Base-by-base conservation (phyloP, 257 asterid species). In the Nicotiana sylvestris region DNA sequence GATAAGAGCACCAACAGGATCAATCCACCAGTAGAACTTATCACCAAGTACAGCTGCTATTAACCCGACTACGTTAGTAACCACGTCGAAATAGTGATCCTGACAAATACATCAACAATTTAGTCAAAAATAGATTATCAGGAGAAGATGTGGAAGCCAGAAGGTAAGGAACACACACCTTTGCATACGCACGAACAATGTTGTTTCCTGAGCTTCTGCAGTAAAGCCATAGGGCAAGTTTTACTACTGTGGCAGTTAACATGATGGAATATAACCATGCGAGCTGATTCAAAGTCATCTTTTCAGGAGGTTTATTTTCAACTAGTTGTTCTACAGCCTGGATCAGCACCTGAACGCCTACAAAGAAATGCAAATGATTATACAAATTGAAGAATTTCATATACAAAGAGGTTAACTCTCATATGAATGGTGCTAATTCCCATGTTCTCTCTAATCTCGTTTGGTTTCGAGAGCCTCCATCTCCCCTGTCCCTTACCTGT, bases 1-100 rank as follows among this genome's bases (percentile, higher is more conserved):
- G 80, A 83, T 49, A 9, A 88, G 81, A 78, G 92, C 92, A 64
- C 92, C 91, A 29, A 70, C 37, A 8, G 91, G 89, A 85, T 89
- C 91, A 66, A 89, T 89, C 92, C 91, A 89, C 92, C 91, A 89
- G 78, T 72, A 89, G 80, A 78, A 88, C 27, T 82, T 84, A 80
- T 88, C 72, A n/a, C 89, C 92, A 68, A 88, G 86, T 62, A 88
- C 89, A 16, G 91, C 90, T 3, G 90, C 85, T 55, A 83, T 77
- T 43, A 89, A 61, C 8, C 91, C 91, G 11, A 87, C 81, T 55
- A 88, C 81, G 68, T 89, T 87, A 21, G 91, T 89, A 60, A 89
- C 83, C 79, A 87, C 92, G 3, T 89, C 90, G 16, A 89, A 86
- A 66, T 86, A 81, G 78, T 87, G 90, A 72, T 87, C 90, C 76